phyloP scores from a whole-genome alignment of 257 asterid species.

The Coffea canephora region DNA sequence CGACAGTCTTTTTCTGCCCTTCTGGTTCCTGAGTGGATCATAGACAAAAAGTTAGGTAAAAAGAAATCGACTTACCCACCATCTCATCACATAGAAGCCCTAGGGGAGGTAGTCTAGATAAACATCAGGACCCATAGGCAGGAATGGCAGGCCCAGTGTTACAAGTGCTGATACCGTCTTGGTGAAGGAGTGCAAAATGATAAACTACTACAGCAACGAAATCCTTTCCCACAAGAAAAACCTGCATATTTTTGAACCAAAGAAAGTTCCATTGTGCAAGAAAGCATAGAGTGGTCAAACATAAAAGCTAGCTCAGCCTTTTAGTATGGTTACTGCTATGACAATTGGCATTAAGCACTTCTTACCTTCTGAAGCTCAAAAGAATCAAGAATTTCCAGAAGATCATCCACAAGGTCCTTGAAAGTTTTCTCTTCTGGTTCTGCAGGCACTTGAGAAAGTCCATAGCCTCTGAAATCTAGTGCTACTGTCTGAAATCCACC shows the following conservation, averaged over 20 bases:
- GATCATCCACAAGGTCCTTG: conserved; percentile 43
- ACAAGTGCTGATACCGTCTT: conserved; percentile 42
- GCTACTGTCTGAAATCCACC: conserved; percentile 62
- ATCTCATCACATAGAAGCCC: conserved; percentile 27
- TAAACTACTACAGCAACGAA: conserved; percentile 51
- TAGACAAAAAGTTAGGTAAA: not conserved
- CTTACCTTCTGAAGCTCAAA: conserved; percentile 11
- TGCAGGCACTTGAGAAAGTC: conserved; percentile 48
- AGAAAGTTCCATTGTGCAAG: not conserved
- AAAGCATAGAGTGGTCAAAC: too few species aligned
- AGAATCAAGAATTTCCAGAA: conserved; percentile 25
- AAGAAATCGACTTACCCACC: conserved; percentile 12
- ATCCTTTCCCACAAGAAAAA: conserved; percentile 53
- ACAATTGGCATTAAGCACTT: not conserved
- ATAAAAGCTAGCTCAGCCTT: too few species aligned
- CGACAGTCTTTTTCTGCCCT: conserved; percentile 60
- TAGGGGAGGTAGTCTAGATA: not conserved
- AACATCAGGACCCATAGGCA: conserved; percentile 17
- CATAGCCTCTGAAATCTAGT: conserved; percentile 61
- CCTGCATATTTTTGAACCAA: not conserved
- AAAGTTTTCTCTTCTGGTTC: conserved; percentile 43
- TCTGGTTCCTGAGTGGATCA: conserved; percentile 17
- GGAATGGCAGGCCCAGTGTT: conserved; percentile 54
- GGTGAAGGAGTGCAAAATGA: conserved; percentile 41
- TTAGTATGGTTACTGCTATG: too few species aligned